Evolutionary conservation across 495 filamentous ascomycete species (phyloP).

Genomic region (Trichoderma orchidacearum): DNA sequence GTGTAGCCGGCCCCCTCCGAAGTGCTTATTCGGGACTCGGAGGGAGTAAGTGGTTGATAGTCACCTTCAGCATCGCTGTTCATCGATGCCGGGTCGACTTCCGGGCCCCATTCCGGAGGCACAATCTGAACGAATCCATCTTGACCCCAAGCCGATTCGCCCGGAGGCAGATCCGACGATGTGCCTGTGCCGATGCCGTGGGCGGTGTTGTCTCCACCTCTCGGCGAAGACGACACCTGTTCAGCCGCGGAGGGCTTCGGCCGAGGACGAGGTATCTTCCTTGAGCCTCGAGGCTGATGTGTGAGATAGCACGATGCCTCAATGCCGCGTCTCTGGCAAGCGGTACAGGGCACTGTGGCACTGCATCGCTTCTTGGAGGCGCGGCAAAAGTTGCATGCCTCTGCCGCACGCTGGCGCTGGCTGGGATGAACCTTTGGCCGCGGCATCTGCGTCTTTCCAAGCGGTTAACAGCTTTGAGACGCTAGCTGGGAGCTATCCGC

Average conservation of each 20-base stretch:
- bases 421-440: slow-evolving; percentile 4
- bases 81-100: neutral
- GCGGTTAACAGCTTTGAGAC: neutral
- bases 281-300: neutral
- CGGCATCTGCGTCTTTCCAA: neutral
- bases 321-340: slow-evolving; percentile 4
- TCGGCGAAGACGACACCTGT: neutral
- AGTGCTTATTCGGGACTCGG: neutral
- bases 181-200: neutral
- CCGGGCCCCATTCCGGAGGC: neutral
- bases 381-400: slow-evolving; percentile 5
- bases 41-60: neutral
- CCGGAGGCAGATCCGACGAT: neutral
- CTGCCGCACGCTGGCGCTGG: slow-evolving; percentile 3
- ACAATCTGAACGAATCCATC: neutral
- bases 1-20: neutral
- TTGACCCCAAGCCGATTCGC: neutral
- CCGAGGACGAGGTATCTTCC: neutral
- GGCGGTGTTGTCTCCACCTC: neutral
- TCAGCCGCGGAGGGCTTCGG: neutral
- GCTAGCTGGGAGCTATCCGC: neutral
- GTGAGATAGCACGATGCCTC: neutral
- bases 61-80: neutral
- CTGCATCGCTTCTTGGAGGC: slow-evolving; percentile 4
- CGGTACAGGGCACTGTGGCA: slow-evolving; percentile 2